A percentile compares a stretch with the other conserved stretches of the same genome.
These are phyloP conservation scores for Warburgia ugandensis DNA, from an alignment of 164 flowering plant genomes.

Conservation along the genomic window DNA sequence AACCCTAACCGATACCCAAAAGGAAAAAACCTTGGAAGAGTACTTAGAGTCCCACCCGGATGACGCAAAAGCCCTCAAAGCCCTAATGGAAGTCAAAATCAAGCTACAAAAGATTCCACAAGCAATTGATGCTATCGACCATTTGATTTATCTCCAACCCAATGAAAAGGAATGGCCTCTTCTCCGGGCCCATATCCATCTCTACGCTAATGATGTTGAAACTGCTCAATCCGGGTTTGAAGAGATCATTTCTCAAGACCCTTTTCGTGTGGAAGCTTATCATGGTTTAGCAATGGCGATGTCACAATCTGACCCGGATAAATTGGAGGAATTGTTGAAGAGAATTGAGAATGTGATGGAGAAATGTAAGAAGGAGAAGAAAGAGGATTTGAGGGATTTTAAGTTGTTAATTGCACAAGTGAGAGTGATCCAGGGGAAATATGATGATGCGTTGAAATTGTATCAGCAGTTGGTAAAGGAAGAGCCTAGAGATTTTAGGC, in stretches of 20 bases:
- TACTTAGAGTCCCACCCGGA: slow-evolving; percentile 29
- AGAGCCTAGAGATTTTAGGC: slow-evolving; percentile 92
- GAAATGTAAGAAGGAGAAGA: slow-evolving; percentile 54
- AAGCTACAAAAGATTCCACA: slow-evolving; percentile 43
- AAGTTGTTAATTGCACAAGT: slow-evolving; percentile 74
- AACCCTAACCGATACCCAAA: slow-evolving; percentile 25
- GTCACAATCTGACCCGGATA: slow-evolving; percentile 28
- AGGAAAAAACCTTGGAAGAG: slow-evolving; percentile 45
- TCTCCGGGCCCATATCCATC: slow-evolving; percentile 45
- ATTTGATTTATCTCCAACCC: slow-evolving; percentile 55
- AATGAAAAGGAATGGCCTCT: slow-evolving; percentile 59
- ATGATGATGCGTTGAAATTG: slow-evolving; percentile 63
- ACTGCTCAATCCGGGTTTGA: slow-evolving; percentile 50
- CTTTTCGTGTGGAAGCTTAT: slow-evolving; percentile 67
- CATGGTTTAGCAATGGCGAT: slow-evolving; percentile 65
- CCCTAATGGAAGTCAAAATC: slow-evolving; percentile 60
- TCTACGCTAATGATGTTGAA: slow-evolving; percentile 42
- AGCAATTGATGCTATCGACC: slow-evolving; percentile 47
- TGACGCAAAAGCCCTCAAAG: slow-evolving; percentile 42
- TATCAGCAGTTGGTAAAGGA: no score
- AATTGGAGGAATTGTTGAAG: slow-evolving; percentile 34
- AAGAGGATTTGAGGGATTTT: slow-evolving; percentile 59
- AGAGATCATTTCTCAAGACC: slow-evolving; percentile 50
- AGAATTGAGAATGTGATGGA: slow-evolving; percentile 51
- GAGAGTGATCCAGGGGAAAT: slow-evolving; percentile 52